Evolutionary conservation across 768 basidiomycete species (phyloP).

Genomic region (Tephrocybe sp.): DNA sequence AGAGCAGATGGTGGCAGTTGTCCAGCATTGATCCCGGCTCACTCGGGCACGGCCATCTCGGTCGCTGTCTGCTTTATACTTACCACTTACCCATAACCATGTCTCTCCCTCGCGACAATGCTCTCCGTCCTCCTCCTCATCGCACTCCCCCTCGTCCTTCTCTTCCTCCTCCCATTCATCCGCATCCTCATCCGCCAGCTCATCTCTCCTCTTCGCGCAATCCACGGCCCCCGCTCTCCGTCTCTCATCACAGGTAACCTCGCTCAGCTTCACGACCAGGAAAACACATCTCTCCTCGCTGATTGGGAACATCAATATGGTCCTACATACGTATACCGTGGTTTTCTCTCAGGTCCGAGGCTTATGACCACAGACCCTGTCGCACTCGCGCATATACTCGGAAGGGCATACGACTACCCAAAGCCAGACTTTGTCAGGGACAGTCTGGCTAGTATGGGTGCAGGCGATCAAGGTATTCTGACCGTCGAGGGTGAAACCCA

Average conservation of each 20-base stretch:
- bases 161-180: constrained; percentile 30
- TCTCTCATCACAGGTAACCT: constrained; percentile 55
- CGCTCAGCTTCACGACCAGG: constrained; percentile 52
- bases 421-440: constrained; percentile 60
- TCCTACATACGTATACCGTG: constrained; percentile 48
- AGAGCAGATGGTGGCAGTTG: constrained; percentile 8
- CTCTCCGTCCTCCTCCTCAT: background rate
- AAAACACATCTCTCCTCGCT: constrained; percentile 48
- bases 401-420: constrained; percentile 53
- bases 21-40: background rate
- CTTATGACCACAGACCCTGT: constrained; percentile 58
- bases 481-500: constrained; percentile 57
- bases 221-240: constrained; percentile 43
- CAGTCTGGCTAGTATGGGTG: constrained; percentile 48
- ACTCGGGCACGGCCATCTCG: too few relatives aligned
- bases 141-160: background rate
- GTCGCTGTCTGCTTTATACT: too few relatives aligned
- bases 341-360: constrained; percentile 49
- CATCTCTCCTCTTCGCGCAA: constrained; percentile 44
- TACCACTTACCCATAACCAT: too few relatives aligned
- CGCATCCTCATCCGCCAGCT: constrained; percentile 42
- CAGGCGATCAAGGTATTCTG: constrained; percentile 46
- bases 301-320: constrained; percentile 48
- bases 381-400: constrained; percentile 57
- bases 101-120: too few relatives aligned